These are phyloP conservation scores for Clavariopsis aquatica DNA, from an alignment of 495 filamentous ascomycete species.

Conservation along the genomic window DNA sequence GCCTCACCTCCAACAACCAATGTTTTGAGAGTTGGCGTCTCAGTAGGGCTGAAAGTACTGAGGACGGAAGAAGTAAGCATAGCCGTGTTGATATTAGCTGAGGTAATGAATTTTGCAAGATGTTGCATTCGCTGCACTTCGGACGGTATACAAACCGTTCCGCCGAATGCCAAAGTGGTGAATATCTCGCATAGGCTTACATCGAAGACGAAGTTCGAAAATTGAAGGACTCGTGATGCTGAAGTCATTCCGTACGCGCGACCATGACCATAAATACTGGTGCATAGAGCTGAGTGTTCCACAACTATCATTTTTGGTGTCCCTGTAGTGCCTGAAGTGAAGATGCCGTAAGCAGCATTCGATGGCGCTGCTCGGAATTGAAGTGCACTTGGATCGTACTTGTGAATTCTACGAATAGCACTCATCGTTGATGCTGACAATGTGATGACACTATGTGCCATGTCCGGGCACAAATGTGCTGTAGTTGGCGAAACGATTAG, in stretches of 20 bases:
- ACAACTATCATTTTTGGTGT: conserved; percentile 15
- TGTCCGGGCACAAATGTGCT: too few relatives aligned
- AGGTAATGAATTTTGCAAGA: neutral
- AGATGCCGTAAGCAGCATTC: conserved; percentile 5
- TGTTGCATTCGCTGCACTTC: neutral
- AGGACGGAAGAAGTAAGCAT: neutral
- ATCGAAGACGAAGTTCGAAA: neutral
- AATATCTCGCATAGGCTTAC: neutral
- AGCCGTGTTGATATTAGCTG: neutral
- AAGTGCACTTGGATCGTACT: neutral
- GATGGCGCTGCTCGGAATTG: neutral
- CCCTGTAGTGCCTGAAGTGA: conserved; percentile 28
- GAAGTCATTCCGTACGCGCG: neutral
- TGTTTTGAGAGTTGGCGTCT: conserved; percentile 17
- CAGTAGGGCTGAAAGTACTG: neutral
- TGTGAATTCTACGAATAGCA: too few relatives aligned
- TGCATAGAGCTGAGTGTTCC: conserved; percentile 2
- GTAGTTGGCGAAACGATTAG: neutral
- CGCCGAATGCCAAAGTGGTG: neutral
- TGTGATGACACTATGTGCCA: neutral
- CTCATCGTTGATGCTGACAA: neutral
- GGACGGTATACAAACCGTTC: neutral
- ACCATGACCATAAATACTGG: conserved; percentile 41
- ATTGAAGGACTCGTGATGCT: neutral
- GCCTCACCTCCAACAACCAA: conserved; percentile 48